Base-by-base conservation (phyloP, 139 green algal species). In the Mesotaenium endlicherianum region DNA sequence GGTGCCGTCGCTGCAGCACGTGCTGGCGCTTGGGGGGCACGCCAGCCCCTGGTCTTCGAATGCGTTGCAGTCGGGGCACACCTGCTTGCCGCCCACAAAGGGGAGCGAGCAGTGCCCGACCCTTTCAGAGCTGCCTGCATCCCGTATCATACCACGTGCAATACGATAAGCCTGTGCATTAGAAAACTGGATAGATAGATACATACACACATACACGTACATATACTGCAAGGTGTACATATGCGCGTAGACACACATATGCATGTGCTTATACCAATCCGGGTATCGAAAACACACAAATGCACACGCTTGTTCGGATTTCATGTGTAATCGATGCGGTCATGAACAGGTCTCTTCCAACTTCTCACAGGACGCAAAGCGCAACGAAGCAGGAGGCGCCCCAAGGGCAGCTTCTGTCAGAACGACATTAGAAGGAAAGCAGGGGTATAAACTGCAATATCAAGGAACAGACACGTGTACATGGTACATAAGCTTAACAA, bases 131-230 rank as follows among this genome's bases (percentile, higher is more conserved):
- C n/a, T n/a, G n/a, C n/a, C n/a, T n/a, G n/a, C n/a, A n/a, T n/a
- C n/a, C n/a, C n/a, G n/a, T n/a, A n/a, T n/a, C n/a, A n/a, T n/a
- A n/a, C n/a, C n/a, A n/a, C n/a, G n/a, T n/a, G n/a, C n/a, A n/a
- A n/a, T n/a, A n/a, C n/a, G n/a, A n/a, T n/a, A n/a, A n/a, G n/a
- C n/a, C n/a, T n/a, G n/a, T n/a, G n/a, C n/a, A n/a, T n/a, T n/a
- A n/a, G n/a, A n/a, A n/a, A n/a, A n/a, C n/a, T n/a, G n/a, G n/a
- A n/a, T n/a, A n/a, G n/a, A n/a, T n/a, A n/a, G n/a, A 80, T 72
- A 80, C 34, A 80, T 68, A 80, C 50, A 80, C 14, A 80, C 34
- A 80, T 64, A 80, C 34, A 80, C 67, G 67, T 34, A 68, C 67
- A 80, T 14, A 74, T 74, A 74, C 60, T 30, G 6, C 6, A 8